phyloP scores from a whole-genome alignment of 441 rosid species.

The Croton setiger region DNA sequence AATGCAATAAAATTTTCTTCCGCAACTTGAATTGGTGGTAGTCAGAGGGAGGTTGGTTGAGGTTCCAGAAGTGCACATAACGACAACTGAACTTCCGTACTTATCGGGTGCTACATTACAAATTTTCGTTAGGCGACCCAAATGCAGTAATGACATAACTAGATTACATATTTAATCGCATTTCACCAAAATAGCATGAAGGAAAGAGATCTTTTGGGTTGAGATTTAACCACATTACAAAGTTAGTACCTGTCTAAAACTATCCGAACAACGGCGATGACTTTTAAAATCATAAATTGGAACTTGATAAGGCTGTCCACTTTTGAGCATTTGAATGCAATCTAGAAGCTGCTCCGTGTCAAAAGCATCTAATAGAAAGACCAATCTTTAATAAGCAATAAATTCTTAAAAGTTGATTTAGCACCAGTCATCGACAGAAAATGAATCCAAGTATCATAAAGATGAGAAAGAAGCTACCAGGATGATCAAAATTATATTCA shows the following conservation, averaged over 20 bases:
- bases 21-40: not conserved
- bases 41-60: not conserved
- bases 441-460: not conserved
- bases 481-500: conserved; percentile 97
- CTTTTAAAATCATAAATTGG: conserved; percentile 91
- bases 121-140: not conserved
- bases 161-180: not conserved
- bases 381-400: not conserved
- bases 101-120: not conserved
- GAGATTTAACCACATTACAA: not conserved
- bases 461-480: conserved; percentile 53
- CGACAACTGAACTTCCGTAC: not conserved
- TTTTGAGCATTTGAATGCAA: conserved; percentile 61
- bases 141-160: too few species aligned
- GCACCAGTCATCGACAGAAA: conserved; percentile 5
- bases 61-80: not conserved
- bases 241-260: conserved; percentile 76
- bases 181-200: not conserved
- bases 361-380: conserved; percentile 64
- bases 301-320: conserved; percentile 75
- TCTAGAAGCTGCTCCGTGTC: conserved; percentile 96
- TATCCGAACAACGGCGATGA: conserved; percentile 75
- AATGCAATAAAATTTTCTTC: not conserved
- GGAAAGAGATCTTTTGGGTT: not conserved
- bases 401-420: not conserved